These are phyloP conservation scores for Scheffersomyces insectosa DNA, from an alignment of 1,139 yeast genomes.

Conservation along the genomic window DNA sequence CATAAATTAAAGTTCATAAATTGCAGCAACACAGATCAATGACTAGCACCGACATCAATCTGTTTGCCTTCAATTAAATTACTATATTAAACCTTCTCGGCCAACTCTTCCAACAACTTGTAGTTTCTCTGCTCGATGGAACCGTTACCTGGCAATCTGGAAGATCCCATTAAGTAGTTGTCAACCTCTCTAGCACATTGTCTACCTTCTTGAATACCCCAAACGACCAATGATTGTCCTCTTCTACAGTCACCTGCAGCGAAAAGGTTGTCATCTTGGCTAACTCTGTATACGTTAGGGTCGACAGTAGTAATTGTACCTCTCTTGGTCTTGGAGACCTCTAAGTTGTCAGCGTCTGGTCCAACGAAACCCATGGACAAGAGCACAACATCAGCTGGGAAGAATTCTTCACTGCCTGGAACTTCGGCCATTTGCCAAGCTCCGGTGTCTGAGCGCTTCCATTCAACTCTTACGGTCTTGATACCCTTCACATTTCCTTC, in stretches of 20 bases:
- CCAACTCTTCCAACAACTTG: constrained; percentile 71
- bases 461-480: constrained; percentile 94
- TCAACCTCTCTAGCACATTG: constrained; percentile 97
- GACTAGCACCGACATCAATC: too few species aligned
- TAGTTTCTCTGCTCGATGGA: constrained; percentile 84
- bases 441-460: constrained; percentile 94
- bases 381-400: constrained; percentile 92
- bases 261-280: constrained; percentile 64
- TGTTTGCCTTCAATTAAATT: too few species aligned
- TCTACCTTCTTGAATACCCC: constrained; percentile 99
- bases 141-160: constrained; percentile 92
- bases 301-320: constrained; percentile 79
- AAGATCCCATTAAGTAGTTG: constrained; percentile 68
- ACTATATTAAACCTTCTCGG: constrained; percentile 49
- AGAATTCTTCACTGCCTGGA: constrained; percentile 90
- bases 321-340: constrained; percentile 73
- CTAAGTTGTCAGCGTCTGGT: constrained; percentile 83
- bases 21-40: too few species aligned
- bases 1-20: too few species aligned
- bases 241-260: constrained; percentile 99
- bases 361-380: constrained; percentile 98
- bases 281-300: constrained; percentile 71
- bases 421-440: constrained; percentile 99
- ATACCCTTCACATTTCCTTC: constrained; percentile 93
- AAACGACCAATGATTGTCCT: constrained; percentile 96